Base-by-base conservation (phyloP, 176 grass and related monocot genomes). In the Oryza officinalis region DNA sequence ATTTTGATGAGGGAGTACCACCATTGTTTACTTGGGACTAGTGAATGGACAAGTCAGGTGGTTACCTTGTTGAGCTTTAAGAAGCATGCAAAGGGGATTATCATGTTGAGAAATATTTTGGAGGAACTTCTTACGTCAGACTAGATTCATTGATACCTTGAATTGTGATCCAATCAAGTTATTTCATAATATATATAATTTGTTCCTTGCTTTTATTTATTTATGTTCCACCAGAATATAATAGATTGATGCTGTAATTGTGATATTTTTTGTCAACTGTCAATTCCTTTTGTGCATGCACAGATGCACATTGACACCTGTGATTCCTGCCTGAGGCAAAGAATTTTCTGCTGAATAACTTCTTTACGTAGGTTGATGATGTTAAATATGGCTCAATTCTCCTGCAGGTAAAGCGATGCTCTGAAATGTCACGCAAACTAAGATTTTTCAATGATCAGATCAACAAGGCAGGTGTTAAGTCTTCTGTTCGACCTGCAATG, bases 341-440 rank as follows among this genome's bases (percentile, higher is more conserved):
- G 80, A 18, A 45, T 20, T 6, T 65, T 10, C 5, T 81, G 14
- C n/a, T 49, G 18, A 49, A 17, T 67, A 67, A 57, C 15, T 27
- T 72, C 13, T 85, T 80, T 31, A 75, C 63, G 49, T 63, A 35
- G 13, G 22, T 50, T 66, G n/a, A 60, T 72, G 6, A 78, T 77
- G 26, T 74, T 44, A 86, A 71, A 65, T 20, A 0, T 61, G n/a
- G 37, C 4, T 8, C 12, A 32, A 32, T 69, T 54, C 28, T 52
- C 23, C 64, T 81, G 59, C 71, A 99, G 97, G 93, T 96, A 54
- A 99, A 96, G 79, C 84, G 91, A 45, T 99, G 97, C 84, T 90
- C 93, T 67, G 97, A 99, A 77, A 99, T 96, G 97, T 90, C 86
- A 69, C 93, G 97, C 57, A 99, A 99, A 82, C 78, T 99, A 83